Base-by-base conservation (phyloP, 192 early-diverging fungal genomes). In the Umbelopsis ramanniana region DNA sequence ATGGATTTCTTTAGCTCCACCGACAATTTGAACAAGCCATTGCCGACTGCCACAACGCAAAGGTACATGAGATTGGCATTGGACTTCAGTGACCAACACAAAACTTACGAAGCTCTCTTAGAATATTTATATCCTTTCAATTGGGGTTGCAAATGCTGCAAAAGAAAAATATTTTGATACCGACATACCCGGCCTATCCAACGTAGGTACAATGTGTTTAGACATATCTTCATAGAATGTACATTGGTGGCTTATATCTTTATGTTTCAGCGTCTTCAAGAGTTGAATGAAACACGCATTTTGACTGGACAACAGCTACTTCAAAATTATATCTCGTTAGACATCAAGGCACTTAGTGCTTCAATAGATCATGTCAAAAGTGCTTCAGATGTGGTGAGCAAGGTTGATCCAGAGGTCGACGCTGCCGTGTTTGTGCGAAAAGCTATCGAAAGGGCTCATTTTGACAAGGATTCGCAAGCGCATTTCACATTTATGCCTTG, bases 11-110 rank as follows among this genome's bases (percentile, higher is more conserved):
- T 55, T 68, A 82, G 83, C 55, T 74, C 38, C 68, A 77, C 60
- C 70, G 76, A 52, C 81, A 85, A 23, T 66, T 76, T 46, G 75
- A 81, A 37, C 83, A 89, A 48, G 90, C 90, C 69, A 85, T 89
- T 23, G 70, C 92, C 17, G 90, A 94, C 26, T 84, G 90, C 79
- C 86, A 92, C 57, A 93, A 92, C 69, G 82, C 76, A 69, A 88
- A 88, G 74, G 86, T 85, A 79, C 14, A 12, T 7, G 23, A 15
- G 24, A 17, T 37, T n/a, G 21, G 3, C 6, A 43, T 4, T 43
- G 40, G 40, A 43, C 24, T 14, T 24, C 33, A 46, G 15, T 43
- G 17, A 35, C 19, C 21, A 46, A 43, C 11, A 8, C 11, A 6
- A 43, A 26, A 11, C 57, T 19, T 21, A 66, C 6, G 15, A 15